Evolutionary conservation across 139 green algal genomes (phyloP).

Genomic region (Monoraphidium neglectum): DNA sequence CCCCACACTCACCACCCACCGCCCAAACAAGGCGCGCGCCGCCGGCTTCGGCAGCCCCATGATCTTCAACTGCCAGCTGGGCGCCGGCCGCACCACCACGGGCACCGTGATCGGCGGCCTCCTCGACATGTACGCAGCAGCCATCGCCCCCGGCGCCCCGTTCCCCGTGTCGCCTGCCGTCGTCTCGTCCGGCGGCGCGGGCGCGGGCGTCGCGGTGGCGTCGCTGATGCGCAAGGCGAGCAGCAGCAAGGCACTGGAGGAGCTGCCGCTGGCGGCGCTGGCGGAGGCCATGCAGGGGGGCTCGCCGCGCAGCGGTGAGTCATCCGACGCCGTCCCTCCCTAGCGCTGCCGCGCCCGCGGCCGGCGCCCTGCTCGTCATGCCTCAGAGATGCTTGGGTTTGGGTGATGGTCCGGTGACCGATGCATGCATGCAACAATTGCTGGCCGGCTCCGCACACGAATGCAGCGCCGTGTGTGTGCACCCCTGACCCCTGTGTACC

Average conservation of each 20-base stretch:
- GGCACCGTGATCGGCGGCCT: conserved; percentile 89
- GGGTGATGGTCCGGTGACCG: too few species aligned
- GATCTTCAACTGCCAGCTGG: conserved; percentile 95
- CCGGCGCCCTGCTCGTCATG: too few species aligned
- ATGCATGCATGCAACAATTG: too few species aligned
- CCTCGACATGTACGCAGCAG: conserved; percentile 61
- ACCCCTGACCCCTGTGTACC: too few species aligned
- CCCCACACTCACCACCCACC: too few species aligned
- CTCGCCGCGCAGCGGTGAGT: conserved; percentile 19
- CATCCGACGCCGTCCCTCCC: too few species aligned
- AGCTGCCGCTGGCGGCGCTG: conserved; percentile 21
- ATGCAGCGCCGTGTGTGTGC: too few species aligned
- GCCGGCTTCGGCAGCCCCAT: conserved; percentile 43
- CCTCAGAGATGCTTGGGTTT: too few species aligned
- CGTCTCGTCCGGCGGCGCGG: neutral
- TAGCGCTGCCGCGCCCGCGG: too few species aligned
- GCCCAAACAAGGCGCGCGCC: neutral
- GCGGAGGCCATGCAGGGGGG: conserved; percentile 29
- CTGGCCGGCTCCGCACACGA: too few species aligned
- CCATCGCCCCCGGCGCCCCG: neutral
- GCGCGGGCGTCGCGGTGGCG: neutral
- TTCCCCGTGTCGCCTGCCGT: neutral
- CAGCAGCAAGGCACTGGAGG: conserved; percentile 18
- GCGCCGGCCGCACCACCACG: conserved; percentile 88
- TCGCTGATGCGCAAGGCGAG: neutral